Evolutionary conservation across 129 eudicot species (phyloP).

Genomic region (Centaurea solstitialis): DNA sequence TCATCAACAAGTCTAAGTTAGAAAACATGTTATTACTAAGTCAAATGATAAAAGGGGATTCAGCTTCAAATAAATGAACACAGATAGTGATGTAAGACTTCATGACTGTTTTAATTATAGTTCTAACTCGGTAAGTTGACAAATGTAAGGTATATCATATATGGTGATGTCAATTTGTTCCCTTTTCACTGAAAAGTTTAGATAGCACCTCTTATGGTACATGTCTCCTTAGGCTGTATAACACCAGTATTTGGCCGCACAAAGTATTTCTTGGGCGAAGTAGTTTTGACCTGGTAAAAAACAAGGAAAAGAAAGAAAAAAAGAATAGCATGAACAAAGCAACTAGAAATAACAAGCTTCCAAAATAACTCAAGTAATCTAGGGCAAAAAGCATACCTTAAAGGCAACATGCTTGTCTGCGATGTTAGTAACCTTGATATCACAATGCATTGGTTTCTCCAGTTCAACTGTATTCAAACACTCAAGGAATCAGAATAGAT

Average conservation of each 20-base stretch:
- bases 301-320: not conserved
- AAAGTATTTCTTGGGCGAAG: conserved; percentile 93
- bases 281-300: conserved; percentile 74
- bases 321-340: not conserved
- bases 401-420: conserved; percentile 82
- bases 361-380: not conserved
- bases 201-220: conserved; percentile 74
- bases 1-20: conserved; percentile 21
- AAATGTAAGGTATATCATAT: not conserved
- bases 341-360: not conserved
- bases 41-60: conserved; percentile 8
- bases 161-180: not conserved
- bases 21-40: conserved; percentile 6
- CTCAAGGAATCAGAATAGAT: conserved; percentile 5
- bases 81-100: not conserved
- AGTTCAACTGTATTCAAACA: conserved; percentile 72
- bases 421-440: conserved; percentile 74
- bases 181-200: not conserved
- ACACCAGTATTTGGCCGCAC: conserved; percentile 93
- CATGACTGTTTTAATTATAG: not conserved
- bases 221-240: conserved; percentile 65
- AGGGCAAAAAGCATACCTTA: conserved; percentile 49
- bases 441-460: conserved; percentile 84
- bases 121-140: conserved; percentile 5
- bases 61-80: not conserved